Base-by-base conservation (phyloP, 2,329 filamentous ascomycete genomes). In the Fonsecaea multimorphosa region DNA sequence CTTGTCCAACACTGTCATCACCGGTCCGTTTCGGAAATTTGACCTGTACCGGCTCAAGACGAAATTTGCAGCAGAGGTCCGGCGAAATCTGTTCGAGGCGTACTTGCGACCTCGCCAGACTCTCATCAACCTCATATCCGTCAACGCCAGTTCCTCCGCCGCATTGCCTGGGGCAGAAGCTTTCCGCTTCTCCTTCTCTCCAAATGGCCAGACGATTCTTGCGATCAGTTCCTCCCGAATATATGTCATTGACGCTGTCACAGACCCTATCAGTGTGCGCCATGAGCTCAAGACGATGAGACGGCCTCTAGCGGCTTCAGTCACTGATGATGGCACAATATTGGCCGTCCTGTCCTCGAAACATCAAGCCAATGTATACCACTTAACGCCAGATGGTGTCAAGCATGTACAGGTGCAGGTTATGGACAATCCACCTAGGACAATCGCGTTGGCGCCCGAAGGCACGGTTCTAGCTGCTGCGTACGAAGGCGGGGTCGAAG, bases 401-500 rank as follows among this genome's bases (percentile, higher is more conserved):
- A 88, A 86, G 73, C 86, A 91, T 68, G 86, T 86, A n/a, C 88
- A 90, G 73, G 90, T 90, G 34, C 84, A 97, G 63, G 85, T 90
- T 53, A 83, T 97, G 67, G 91, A 94, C 72, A 89, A 95, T 76
- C 86, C 87, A 62, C 91, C 93, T 8, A 87, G 89, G 61, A 88
- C 91, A 14, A 90, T 97, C 70, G 89, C 91, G 16, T 80, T 97
- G 32, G 94, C 92, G 0, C 91, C 92, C 1, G 91, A 90, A 69
- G 92, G 91, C 27, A 88, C 89, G 51, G 91, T 97, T 14, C 79
- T 97, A 53, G 93, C 93, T 27, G 90, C 92, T 16, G 92, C 92
- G 7, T 96, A 93, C 76, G 88, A 92, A 73, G 91, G 91, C 62
- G 91, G 91, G n/a, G 93, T 97, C 68, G 93, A 97, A 76, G 91